Base-by-base conservation (phyloP, 352 stramenopile genomes). In the Peronospora farinosa region DNA sequence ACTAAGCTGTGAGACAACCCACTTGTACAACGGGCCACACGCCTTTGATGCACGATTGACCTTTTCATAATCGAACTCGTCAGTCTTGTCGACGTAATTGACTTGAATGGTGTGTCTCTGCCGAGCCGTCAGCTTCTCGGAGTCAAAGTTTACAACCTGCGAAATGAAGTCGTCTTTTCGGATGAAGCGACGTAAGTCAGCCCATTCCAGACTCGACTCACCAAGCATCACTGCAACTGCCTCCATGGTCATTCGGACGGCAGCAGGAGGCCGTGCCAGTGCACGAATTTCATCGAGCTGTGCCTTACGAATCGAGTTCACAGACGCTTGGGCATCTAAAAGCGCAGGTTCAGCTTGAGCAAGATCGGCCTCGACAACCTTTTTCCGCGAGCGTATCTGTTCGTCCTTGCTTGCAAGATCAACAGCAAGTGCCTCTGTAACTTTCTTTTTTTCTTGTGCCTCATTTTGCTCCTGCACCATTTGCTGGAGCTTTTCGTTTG, bases 381-480 rank as follows among this genome's bases (percentile, higher is more conserved):
- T 82, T 69, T 97, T 98, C 13, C 96, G 77, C 33, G 83, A 88
- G 27, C 88, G 89, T 58, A 99, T 99, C 39, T 97, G 83, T 39
- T 90, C 75, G 63, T 99, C 96, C 52, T 98, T 96, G 32, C 80
- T 79, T 45, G 92, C 83, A 21, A 99, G 83, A 63, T 98, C 95
- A 9, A 81, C 64, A 37, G 86, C 96, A 56, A 99, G 88, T 40
- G 91, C 79, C 57, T 98, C 94, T 0, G 95, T 97, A 61, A 98
- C 92, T 33, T 89, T 88, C 72, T 99, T 99, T 38, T 96, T 85
- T 32, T 91, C 85, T 67, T 99, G 90, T 2, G 97, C 97, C 63
- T 97, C 88, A 53, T 98, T 99, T 53, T 99, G 96, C 55, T 98
- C 96, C 28, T 86, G 86, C 13, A 99, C 92, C 96, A 99, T 99